These are phyloP conservation scores for Cutaneotrichosporon sp. DNA, from an alignment of 1,284 basidiomycete species.

Conservation along the genomic window DNA sequence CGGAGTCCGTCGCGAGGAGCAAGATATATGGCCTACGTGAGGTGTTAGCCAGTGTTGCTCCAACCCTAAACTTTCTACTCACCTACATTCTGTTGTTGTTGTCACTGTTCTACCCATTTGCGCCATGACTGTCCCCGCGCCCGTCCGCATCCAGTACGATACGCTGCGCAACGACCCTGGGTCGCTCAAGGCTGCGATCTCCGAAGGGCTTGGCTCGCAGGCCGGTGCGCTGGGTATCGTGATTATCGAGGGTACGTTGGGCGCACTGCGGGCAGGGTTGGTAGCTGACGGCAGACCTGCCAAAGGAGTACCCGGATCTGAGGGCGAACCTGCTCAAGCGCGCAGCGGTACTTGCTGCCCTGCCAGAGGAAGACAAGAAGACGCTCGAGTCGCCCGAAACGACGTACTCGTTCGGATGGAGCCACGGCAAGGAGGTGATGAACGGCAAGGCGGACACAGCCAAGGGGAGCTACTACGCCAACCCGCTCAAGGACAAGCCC, in stretches of 20 bases:
- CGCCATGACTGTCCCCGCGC: conserved; percentile 4
- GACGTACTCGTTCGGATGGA: conserved; percentile 70
- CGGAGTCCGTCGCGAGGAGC: too few species aligned
- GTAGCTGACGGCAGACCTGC: conserved; percentile 57
- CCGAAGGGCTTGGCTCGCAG: conserved; percentile 69
- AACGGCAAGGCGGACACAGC: conserved; percentile 70
- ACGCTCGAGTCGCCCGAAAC: conserved; percentile 54
- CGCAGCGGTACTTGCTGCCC: conserved; percentile 65
- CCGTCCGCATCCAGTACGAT: conserved; percentile 65
- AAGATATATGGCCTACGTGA: too few species aligned
- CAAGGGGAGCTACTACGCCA: conserved; percentile 90
- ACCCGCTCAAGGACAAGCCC: conserved; percentile 65
- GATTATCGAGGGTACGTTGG: conserved; percentile 57
- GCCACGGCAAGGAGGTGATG: conserved; percentile 93
- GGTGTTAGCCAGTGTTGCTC: too few species aligned
- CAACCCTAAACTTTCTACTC: too few species aligned
- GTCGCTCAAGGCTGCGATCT: conserved; percentile 57
- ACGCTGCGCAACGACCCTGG: conserved; percentile 58
- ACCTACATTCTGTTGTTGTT: too few species aligned
- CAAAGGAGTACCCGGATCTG: conserved; percentile 57
- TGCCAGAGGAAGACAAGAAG: conserved; percentile 62
- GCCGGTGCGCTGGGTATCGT: conserved; percentile 71
- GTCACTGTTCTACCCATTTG: background rate
- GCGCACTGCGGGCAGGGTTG: too few species aligned
- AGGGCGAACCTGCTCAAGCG: conserved; percentile 66